Base-by-base conservation (phyloP, 2,329 filamentous ascomycete species). In the Aspergillus jensenii region DNA sequence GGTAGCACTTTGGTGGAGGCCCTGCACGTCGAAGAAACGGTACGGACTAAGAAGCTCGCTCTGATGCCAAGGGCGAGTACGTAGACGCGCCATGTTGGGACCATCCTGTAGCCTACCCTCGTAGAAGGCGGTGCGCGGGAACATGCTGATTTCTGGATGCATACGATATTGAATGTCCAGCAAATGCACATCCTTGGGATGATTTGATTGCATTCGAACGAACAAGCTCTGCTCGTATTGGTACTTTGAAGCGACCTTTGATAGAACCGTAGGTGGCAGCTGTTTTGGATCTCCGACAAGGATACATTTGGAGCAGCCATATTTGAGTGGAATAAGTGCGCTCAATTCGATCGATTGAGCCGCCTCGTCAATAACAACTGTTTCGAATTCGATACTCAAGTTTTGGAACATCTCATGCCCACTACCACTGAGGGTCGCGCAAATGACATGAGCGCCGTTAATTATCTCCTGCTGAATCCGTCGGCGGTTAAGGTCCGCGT, bases 101-200 rank as follows among this genome's bases (percentile, higher is more conserved):
- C 96, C 95, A 73, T 99, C 92, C 62, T 93, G 81, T 11, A 99
- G 84, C 62, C 87, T 86, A 27, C 90, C 87, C 71, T 98, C 91
- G 77, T 99, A 99, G 77, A 99, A 99, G 52, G 93, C 89, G 65
- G 84, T 80, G 73, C 92, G 96, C 1, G 96, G 95, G 74, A 97
- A 99, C 52, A 81, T 75, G 74, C 92, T 96, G 72, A 99, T 99
- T 65, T 95, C 91, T 0, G 96, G 95, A 77, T 99, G 95, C 96
- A 99, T 99, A 76, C 95, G 95, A 73, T 99, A 99, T 71, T 99
- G 95, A 56, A 90, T 95, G 71, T 98, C 93, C n/a, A 99, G 85
- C 25, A 99, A 82, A 78, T 99, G 93, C 15, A 99, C 87, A 63
- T 96, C 89, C 33, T 90, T 81, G 1, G 91, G 90, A 67, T 93